Conservation (phyloP, 257 asterid genomes). For the Rubia yunnanensis region DNA sequence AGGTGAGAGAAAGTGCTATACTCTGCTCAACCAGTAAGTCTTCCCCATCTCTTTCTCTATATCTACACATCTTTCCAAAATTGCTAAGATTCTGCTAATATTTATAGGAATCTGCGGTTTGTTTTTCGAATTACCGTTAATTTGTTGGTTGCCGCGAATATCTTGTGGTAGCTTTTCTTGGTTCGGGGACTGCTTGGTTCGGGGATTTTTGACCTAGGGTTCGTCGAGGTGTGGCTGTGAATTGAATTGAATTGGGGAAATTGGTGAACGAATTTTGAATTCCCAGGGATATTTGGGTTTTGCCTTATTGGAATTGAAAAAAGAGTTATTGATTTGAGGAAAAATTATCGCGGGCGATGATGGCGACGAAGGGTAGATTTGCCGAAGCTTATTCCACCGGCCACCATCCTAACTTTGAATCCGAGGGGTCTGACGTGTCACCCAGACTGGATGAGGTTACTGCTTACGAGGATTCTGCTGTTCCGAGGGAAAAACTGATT, state of each 20-base stretch:
- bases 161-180: not conserved
- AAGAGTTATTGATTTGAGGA: conserved; percentile 13
- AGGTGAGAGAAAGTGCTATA: not conserved
- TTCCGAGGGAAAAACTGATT: conserved; percentile 58
- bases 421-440: conserved; percentile 66
- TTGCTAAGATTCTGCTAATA: not conserved
- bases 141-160: not conserved
- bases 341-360: conserved; percentile 18
- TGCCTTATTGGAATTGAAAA: conserved; percentile 2
- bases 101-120: not conserved
- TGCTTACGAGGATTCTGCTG: conserved; percentile 32
- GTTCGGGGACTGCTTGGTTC: not conserved
- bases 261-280: not conserved
- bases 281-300: not conserved
- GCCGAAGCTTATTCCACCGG: conserved; percentile 43
- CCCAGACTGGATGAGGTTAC: conserved; percentile 33
- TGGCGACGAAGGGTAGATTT: conserved; percentile 60
- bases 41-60: not conserved
- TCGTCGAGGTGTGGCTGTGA: not conserved
- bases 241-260: not conserved
- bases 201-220: not conserved
- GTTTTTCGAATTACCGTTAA: not conserved
- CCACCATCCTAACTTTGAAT: conserved; percentile 45
- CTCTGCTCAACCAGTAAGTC: conserved; percentile 6
- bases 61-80: not conserved